Evolutionary conservation across 306 rosid genomes (phyloP).

Genomic region (Dalbergia oliveri): DNA sequence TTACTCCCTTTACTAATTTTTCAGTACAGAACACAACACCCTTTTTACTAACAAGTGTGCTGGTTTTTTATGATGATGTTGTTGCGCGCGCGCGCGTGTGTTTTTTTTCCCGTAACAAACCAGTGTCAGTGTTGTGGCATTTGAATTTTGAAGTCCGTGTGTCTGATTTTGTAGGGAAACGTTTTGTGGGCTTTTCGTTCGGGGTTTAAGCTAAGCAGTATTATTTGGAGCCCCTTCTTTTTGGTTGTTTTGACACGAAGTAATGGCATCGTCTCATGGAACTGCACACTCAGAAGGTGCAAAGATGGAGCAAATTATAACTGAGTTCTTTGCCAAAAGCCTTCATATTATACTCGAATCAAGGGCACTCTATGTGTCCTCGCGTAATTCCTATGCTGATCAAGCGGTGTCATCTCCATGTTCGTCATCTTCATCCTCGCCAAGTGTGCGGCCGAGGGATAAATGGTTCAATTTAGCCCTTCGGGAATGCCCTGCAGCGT

Average conservation of each 20-base stretch:
- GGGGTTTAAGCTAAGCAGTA: constrained; percentile 24
- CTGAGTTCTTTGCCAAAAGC: constrained; percentile 81
- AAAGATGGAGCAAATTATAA: constrained; percentile 75
- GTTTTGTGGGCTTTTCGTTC: neutral
- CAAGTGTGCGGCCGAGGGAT: constrained; percentile 82
- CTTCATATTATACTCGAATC: constrained; percentile 85
- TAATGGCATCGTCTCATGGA: constrained; percentile 73
- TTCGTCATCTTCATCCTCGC: constrained; percentile 75
- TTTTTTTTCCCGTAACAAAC: neutral
- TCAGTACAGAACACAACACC: no score
- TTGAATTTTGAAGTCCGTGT: constrained; percentile 10
- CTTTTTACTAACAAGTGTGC: neutral
- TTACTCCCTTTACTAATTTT: neutral
- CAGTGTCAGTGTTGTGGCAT: neutral
- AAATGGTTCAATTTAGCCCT: constrained; percentile 90
- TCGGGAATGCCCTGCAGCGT: constrained; percentile 71
- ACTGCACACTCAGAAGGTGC: constrained; percentile 75
- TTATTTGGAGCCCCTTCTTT: constrained; percentile 5
- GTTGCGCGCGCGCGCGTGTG: neutral
- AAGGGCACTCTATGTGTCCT: constrained; percentile 67
- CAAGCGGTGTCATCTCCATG: constrained; percentile 70
- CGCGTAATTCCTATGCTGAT: constrained; percentile 68
- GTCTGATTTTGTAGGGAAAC: constrained; percentile 30
- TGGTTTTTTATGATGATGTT: neutral
- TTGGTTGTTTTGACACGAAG: constrained; percentile 27